phyloP scores from a whole-genome alignment of 805 yeast species.

The Ogataea allantospora region DNA sequence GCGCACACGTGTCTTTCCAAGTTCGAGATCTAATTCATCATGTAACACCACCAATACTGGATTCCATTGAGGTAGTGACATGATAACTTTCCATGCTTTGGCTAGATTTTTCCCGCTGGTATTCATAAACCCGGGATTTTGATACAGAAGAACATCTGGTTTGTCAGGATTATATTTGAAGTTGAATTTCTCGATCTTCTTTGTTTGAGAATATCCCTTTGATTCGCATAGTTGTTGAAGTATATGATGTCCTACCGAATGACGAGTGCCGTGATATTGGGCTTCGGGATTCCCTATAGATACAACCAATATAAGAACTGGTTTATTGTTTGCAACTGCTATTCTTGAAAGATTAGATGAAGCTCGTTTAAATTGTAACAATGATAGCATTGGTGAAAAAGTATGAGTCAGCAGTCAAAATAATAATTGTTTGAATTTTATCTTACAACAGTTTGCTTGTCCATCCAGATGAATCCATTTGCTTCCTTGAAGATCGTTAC shows the following conservation, averaged over 20 bases:
- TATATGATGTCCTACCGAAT: slow-evolving; percentile 70
- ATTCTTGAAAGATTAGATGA: slow-evolving; percentile 13
- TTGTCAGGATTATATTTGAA: slow-evolving; percentile 21
- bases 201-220: slow-evolving; percentile 19
- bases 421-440: neutral
- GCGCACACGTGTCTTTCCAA: slow-evolving; percentile 67
- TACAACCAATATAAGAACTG: slow-evolving; percentile 36
- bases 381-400: slow-evolving; percentile 3
- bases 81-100: slow-evolving; percentile 45
- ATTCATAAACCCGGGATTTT: slow-evolving; percentile 67
- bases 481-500: slow-evolving; percentile 14
- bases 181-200: slow-evolving; percentile 24
- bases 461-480: slow-evolving; percentile 17
- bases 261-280: slow-evolving; percentile 60
- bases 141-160: slow-evolving; percentile 43
- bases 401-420: slow-evolving; percentile 1
- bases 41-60: slow-evolving; percentile 60
- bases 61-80: slow-evolving; percentile 27
- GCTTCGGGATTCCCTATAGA: slow-evolving; percentile 81
- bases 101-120: slow-evolving; percentile 58
- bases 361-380: slow-evolving; percentile 4
- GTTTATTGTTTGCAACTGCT: slow-evolving; percentile 16
- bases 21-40: slow-evolving; percentile 69
- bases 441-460: no score
- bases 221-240: slow-evolving; percentile 34